These are phyloP conservation scores for Suillus lakei DNA, from an alignment of 768 basidiomycete genomes.

Conservation along the genomic window DNA sequence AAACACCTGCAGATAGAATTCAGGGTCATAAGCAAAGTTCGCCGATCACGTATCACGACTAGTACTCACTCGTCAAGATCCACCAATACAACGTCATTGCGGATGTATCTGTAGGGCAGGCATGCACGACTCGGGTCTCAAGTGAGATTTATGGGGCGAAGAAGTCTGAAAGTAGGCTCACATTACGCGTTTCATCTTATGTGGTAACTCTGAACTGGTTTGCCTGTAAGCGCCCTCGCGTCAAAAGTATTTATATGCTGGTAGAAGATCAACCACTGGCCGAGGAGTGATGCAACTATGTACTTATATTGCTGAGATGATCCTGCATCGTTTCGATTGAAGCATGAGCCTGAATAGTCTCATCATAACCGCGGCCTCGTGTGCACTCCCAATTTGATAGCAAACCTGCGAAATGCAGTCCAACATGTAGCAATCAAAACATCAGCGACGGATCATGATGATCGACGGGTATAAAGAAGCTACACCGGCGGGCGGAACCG, in stretches of 20 bases:
- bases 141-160: background rate
- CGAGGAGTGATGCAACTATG: background rate
- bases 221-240: background rate
- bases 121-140: background rate
- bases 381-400: background rate
- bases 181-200: background rate
- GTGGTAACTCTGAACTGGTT: background rate
- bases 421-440: background rate
- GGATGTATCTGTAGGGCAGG: background rate
- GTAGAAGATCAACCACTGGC: background rate
- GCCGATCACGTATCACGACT: background rate
- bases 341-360: background rate
- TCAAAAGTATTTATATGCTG: background rate
- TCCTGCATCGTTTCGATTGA: background rate
- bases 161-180: background rate
- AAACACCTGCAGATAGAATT: background rate
- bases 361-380: background rate
- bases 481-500: slow-evolving; percentile 1
- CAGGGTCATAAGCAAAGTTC: slow-evolving; percentile 2
- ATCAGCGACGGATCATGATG: slow-evolving; percentile 1
- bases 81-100: background rate
- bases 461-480: background rate
- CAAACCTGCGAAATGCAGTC: background rate
- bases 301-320: background rate
- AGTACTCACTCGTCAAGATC: background rate